phyloP scores from a whole-genome alignment of 2,329 filamentous ascomycete genomes.

The Zymoseptoria brevis region DNA sequence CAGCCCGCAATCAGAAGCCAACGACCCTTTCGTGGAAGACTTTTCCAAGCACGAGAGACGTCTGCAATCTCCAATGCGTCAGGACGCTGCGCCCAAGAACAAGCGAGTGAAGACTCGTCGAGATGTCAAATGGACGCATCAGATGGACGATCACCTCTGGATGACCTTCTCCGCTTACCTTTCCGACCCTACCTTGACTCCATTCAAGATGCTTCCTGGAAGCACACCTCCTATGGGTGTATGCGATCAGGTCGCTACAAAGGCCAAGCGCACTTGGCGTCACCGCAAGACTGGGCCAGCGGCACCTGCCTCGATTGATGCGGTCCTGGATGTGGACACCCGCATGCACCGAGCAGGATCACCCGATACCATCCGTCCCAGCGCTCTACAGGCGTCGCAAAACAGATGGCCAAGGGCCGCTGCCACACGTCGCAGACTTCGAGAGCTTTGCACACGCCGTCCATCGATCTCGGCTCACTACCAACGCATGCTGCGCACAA shows the following conservation, averaged over 20 bases:
- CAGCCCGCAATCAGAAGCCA: slow-evolving; percentile 51
- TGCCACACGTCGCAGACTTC: slow-evolving; percentile 50
- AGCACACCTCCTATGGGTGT: slow-evolving; percentile 56
- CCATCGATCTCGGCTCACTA: slow-evolving; percentile 57
- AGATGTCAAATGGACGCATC: slow-evolving; percentile 47
- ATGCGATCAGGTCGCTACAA: slow-evolving; percentile 54
- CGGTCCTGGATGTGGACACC: slow-evolving; percentile 13
- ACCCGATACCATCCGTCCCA: slow-evolving; percentile 38
- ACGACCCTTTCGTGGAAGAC: slow-evolving; percentile 45
- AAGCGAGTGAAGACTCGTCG: slow-evolving; percentile 39
- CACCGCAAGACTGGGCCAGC: slow-evolving; percentile 30
- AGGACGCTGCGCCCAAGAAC: slow-evolving; percentile 21
- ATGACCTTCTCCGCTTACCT: slow-evolving; percentile 58
- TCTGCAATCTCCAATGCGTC: slow-evolving; percentile 18
- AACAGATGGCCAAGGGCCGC: slow-evolving; percentile 51
- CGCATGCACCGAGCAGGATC: slow-evolving; percentile 29
- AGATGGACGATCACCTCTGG: slow-evolving; percentile 61
- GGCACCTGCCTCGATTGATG: slow-evolving; percentile 24
- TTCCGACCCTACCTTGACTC: slow-evolving; percentile 58
- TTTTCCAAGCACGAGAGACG: slow-evolving; percentile 18
- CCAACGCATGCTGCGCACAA: slow-evolving; percentile 52
- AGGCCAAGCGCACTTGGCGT: slow-evolving; percentile 55
- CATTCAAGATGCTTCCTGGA: slow-evolving; percentile 59
- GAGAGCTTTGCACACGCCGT: slow-evolving; percentile 53
- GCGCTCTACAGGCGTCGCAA: slow-evolving; percentile 28